Evolutionary conservation across 495 filamentous ascomycete genomes (phyloP).

Genomic region (Cercophora sp.): DNA sequence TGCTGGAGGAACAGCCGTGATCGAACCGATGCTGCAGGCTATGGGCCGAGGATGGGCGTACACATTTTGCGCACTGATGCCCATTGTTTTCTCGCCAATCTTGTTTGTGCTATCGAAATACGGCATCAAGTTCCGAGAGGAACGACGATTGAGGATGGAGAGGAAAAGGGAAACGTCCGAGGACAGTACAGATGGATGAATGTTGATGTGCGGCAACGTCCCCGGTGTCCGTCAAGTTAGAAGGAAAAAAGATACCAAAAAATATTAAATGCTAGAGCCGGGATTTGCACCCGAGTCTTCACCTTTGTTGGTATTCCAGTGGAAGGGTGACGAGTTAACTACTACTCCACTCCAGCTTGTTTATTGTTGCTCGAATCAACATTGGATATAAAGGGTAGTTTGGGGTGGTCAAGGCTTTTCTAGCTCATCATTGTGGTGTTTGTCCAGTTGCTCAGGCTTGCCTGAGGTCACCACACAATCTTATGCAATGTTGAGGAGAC

Average conservation of each 20-base stretch:
- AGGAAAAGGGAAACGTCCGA: not conserved
- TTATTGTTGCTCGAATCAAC: slow-evolving; percentile 7
- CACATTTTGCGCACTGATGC: slow-evolving; percentile 40
- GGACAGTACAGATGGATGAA: not conserved
- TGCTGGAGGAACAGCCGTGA: slow-evolving; percentile 40
- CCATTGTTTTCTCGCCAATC: slow-evolving; percentile 31
- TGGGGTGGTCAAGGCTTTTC: too few species aligned
- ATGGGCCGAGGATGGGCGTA: slow-evolving; percentile 47
- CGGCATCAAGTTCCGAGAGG: slow-evolving; percentile 42
- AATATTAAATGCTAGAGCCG: slow-evolving; percentile 18
- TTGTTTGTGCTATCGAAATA: slow-evolving; percentile 36
- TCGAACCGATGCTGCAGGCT: slow-evolving; percentile 38
- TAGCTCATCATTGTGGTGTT: too few species aligned
- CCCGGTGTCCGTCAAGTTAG: not conserved
- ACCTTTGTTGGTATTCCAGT: slow-evolving; percentile 9
- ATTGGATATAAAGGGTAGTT: too few species aligned
- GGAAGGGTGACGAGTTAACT: slow-evolving; percentile 30
- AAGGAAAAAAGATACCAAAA: not conserved
- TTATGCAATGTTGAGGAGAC: too few species aligned
- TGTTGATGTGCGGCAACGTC: too few species aligned
- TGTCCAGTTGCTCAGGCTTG: too few species aligned
- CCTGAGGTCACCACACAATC: too few species aligned
- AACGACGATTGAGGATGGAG: slow-evolving; percentile 25
- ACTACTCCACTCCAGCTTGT: slow-evolving; percentile 28
- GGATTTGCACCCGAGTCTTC: slow-evolving; percentile 27